Percentiles rank a stretch among this genome's conserved stretches.
Evolutionary conservation across 441 rosid genomes (phyloP).

Genomic region (Gossypium gossypioides): DNA sequence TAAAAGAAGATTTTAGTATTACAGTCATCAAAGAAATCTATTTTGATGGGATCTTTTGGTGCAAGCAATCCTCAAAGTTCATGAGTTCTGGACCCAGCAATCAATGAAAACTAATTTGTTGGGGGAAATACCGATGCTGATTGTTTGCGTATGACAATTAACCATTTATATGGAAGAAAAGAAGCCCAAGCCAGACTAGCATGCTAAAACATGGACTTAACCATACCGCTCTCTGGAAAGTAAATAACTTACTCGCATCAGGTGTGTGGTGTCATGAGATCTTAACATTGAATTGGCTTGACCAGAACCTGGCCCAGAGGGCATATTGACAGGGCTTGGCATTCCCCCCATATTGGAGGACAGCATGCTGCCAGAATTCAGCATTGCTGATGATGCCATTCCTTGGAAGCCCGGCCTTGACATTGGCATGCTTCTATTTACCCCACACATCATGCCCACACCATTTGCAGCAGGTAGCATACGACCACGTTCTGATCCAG

Average conservation of each 20-base stretch:
- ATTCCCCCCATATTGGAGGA: conserved; percentile 66
- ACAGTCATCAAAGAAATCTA: neutral
- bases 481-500: conserved; percentile 69
- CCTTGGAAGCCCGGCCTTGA: conserved; percentile 82
- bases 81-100: neutral
- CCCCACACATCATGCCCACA: conserved; percentile 55
- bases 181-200: neutral
- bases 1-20: neutral
- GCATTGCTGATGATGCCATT: conserved; percentile 56
- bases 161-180: neutral
- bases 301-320: conserved; percentile 54
- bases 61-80: neutral
- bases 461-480: conserved; percentile 63
- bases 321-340: conserved; percentile 55
- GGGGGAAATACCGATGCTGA: neutral
- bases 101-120: neutral
- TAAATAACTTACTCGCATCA: conserved; percentile 60
- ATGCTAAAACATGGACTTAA: neutral
- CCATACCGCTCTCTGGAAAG: neutral
- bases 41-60: neutral
- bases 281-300: conserved; percentile 71
- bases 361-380: conserved; percentile 59
- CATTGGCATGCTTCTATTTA: conserved; percentile 61
- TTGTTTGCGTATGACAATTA: neutral
- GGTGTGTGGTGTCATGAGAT: conserved; percentile 62